These are phyloP conservation scores for Raphanus raphanistrum DNA, from an alignment of 345 rosid genomes.

Conservation along the genomic window DNA sequence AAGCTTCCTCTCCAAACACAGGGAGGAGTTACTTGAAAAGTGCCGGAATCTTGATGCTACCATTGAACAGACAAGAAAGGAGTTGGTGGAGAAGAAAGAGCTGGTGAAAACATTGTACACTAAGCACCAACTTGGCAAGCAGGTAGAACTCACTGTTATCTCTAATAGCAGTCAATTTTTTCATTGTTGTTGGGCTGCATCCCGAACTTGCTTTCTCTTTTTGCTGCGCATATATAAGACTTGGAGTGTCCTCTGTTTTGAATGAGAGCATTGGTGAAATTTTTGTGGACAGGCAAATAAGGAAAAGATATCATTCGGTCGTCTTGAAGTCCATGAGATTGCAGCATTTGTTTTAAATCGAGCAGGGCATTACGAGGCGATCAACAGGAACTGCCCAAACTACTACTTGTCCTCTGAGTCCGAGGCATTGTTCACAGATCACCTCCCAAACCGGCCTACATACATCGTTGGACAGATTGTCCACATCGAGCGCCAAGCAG, in stretches of 20 bases:
- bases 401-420: constrained; percentile 91
- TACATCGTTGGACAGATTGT: constrained; percentile 89
- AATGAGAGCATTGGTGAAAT: neutral
- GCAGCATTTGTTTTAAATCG: constrained; percentile 89
- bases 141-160: constrained; percentile 51
- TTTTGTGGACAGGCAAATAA: constrained; percentile 70
- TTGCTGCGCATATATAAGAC: no score
- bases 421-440: constrained; percentile 85
- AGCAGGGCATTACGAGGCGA: constrained; percentile 83
- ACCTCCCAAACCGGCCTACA: constrained; percentile 68
- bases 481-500: constrained; percentile 84
- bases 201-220: no score
- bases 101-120: constrained; percentile 70
- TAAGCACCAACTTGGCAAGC: constrained; percentile 93
- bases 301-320: constrained; percentile 84
- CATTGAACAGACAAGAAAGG: constrained; percentile 75
- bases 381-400: constrained; percentile 65
- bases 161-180: neutral
- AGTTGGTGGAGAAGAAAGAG: constrained; percentile 79
- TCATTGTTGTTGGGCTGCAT: neutral
- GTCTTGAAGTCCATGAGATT: constrained; percentile 83
- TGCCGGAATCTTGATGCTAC: constrained; percentile 60
- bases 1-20: constrained; percentile 68
- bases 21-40: constrained; percentile 81
- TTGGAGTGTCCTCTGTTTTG: neutral